Evolutionary conservation across 176 grass and related monocot genomes (phyloP).

Genomic region (Tillandsia fasciculata): DNA sequence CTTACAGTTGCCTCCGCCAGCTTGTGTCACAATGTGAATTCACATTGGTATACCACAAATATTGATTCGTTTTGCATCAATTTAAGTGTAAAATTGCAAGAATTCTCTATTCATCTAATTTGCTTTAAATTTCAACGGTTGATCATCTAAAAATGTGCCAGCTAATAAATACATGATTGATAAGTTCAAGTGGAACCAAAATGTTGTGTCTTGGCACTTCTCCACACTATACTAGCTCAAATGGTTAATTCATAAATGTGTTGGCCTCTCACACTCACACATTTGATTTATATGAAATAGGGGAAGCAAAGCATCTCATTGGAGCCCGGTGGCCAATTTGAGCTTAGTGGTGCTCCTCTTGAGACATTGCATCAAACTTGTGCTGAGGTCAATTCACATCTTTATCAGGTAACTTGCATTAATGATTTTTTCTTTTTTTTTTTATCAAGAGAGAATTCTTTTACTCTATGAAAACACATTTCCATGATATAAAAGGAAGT

Average conservation of each 20-base stretch:
- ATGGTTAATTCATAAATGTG: not conserved
- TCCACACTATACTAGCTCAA: no score
- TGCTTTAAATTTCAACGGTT: not conserved
- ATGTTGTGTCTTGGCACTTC: no score
- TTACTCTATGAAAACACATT: not conserved
- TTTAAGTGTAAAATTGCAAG: no score
- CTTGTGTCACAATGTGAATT: no score
- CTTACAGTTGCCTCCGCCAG: not conserved
- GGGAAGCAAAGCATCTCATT: constrained; percentile 90
- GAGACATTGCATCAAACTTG: constrained; percentile 96
- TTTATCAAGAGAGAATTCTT: not conserved
- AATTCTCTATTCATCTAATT: not conserved
- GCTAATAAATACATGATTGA: no score
- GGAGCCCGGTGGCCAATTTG: constrained; percentile 95
- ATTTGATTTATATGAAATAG: constrained; percentile 28
- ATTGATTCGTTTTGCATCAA: no score
- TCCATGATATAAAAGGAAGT: not conserved
- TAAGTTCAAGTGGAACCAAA: not conserved
- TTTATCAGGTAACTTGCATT: constrained; percentile 71
- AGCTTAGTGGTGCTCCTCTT: constrained; percentile 90
- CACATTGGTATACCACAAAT: no score
- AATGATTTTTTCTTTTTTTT: not conserved
- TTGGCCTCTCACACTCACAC: not conserved
- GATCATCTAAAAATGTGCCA: not conserved
- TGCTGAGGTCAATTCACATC: constrained; percentile 99